Percentiles rank a stretch among this genome's conserved stretches.
phyloP scores from a whole-genome alignment of 1,284 basidiomycete genomes.

The Coniferiporia sulphurascens region DNA sequence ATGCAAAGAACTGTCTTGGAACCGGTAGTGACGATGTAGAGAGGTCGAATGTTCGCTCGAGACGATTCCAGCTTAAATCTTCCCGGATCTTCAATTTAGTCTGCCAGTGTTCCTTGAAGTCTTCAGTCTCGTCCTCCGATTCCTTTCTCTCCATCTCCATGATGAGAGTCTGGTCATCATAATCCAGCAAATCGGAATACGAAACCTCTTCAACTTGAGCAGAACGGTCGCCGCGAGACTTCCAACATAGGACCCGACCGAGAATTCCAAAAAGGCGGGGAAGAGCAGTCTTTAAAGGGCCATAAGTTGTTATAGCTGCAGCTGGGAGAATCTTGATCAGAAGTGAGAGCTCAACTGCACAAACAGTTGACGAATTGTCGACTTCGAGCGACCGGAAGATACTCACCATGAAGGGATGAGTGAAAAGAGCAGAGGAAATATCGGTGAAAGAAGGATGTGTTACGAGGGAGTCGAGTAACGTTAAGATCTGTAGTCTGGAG shows the following conservation, averaged over 20 bases:
- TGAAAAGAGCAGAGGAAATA: conserved; percentile 47
- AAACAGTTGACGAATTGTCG: conserved; percentile 68
- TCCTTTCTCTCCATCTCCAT: conserved; percentile 31
- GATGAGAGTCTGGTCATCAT: conserved; percentile 23
- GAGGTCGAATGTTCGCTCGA: conserved; percentile 52
- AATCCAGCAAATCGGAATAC: conserved; percentile 22
- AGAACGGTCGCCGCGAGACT: conserved; percentile 36
- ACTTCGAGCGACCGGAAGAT: conserved; percentile 60
- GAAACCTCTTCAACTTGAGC: conserved; percentile 21
- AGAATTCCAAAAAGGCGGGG: conserved; percentile 61
- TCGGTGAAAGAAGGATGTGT: conserved; percentile 48
- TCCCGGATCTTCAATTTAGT: conserved; percentile 40
- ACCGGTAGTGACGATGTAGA: conserved; percentile 48
- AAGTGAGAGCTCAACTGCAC: conserved; percentile 55
- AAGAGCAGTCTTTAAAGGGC: conserved; percentile 50
- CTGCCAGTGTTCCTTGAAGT: conserved; percentile 23
- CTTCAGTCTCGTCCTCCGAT: conserved; percentile 34
- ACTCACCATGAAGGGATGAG: conserved; percentile 56
- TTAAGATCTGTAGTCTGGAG: conserved; percentile 62
- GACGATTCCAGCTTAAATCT: conserved; percentile 58
- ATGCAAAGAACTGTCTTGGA: conserved; percentile 63
- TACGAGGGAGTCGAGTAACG: conserved; percentile 56
- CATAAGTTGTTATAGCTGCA: conserved; percentile 57
- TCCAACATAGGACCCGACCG: conserved; percentile 68
- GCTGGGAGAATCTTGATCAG: conserved; percentile 69